Percentiles rank a stretch among this genome's conserved stretches.
phyloP scores from a whole-genome alignment of 345 rosid species.

The Diplotaxis tenuifolia region DNA sequence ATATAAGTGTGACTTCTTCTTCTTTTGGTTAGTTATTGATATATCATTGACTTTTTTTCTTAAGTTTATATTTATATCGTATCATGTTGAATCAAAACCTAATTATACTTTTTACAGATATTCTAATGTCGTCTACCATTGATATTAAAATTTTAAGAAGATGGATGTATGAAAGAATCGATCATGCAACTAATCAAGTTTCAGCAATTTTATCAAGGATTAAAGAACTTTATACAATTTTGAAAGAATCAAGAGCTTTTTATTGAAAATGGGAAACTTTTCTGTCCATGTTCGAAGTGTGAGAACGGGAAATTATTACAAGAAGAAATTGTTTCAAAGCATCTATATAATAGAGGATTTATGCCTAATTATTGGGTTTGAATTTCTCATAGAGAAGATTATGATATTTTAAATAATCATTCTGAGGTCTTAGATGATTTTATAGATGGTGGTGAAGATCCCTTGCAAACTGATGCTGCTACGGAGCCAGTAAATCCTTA shows the following conservation, averaged over 20 bases:
- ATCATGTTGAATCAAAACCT: no score
- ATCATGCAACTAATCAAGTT: not conserved
- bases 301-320: not conserved
- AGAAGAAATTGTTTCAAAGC: not conserved
- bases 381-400: not conserved
- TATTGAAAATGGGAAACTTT: not conserved
- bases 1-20: not conserved
- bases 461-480: not conserved
- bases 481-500: not conserved
- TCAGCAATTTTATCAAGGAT: not conserved
- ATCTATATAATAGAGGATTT: not conserved
- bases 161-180: not conserved
- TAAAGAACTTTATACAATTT: not conserved
- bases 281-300: not conserved
- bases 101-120: no score
- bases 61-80: no score
- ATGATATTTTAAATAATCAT: no score
- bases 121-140: not conserved
- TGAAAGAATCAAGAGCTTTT: not conserved
- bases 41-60: not conserved
- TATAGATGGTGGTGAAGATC: not conserved
- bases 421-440: not conserved
- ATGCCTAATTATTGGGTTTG: not conserved
- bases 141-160: not conserved
- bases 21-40: not conserved